Evolutionary conservation across 2,329 filamentous ascomycete species (phyloP).

Genomic region (Sclerotinia nivalis): DNA sequence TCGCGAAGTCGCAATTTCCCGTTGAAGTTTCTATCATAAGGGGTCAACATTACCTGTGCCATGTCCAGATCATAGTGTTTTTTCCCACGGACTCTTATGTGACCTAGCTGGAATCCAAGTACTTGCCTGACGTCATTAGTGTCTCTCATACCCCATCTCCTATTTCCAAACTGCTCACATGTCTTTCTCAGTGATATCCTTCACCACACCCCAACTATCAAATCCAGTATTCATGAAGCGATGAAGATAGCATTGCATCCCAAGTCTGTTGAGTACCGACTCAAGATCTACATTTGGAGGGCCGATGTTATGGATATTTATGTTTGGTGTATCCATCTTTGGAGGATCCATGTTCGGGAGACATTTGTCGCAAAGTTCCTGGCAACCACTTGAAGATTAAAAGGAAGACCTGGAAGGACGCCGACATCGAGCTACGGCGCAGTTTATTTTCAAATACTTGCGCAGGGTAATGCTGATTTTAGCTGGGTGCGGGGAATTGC

Average conservation of each 20-base stretch:
- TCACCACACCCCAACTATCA: conserved; percentile 18
- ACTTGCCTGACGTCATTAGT: conserved; percentile 8
- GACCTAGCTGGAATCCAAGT: conserved; percentile 13
- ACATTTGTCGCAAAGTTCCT: not conserved
- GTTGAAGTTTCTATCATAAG: conserved; percentile 20
- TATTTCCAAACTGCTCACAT: conserved; percentile 11
- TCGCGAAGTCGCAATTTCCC: conserved; percentile 23
- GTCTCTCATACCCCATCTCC: not conserved
- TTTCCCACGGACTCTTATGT: conserved; percentile 11
- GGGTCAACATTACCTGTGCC: not conserved
- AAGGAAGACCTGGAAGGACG: not conserved
- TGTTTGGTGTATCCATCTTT: not conserved
- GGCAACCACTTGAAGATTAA: not conserved
- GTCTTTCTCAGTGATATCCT: conserved; percentile 19
- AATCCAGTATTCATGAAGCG: conserved; percentile 12
- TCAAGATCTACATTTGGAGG: not conserved
- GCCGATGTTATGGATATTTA: not conserved
- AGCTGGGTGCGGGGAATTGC: not conserved
- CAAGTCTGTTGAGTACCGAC: not conserved
- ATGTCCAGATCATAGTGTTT: too few relatives aligned
- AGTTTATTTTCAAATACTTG: not conserved
- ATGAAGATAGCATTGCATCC: conserved; percentile 12
- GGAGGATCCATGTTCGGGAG: not conserved
- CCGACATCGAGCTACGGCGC: not conserved
- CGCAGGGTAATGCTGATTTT: not conserved